These are phyloP conservation scores for Aphanomyces astaci DNA, from an alignment of 352 stramenopile species.

Conservation along the genomic window DNA sequence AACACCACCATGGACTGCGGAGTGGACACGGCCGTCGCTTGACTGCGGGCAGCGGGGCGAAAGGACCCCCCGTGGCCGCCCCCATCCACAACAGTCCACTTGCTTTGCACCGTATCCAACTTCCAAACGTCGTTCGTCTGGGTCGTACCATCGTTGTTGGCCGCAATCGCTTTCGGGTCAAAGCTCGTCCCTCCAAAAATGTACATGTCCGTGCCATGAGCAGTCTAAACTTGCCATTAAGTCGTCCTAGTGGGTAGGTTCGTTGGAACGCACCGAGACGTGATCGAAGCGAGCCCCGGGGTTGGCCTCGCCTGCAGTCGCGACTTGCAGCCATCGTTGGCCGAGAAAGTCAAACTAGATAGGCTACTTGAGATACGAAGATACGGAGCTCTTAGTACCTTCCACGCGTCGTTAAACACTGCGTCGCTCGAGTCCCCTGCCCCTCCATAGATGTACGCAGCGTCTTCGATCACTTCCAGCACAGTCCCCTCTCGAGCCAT, in stretches of 20 bases:
- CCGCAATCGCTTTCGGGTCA: neutral
- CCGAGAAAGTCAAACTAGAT: slow-evolving; percentile 14
- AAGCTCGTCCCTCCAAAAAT: slow-evolving; percentile 16
- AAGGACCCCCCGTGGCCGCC: too few relatives aligned
- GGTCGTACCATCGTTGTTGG: neutral
- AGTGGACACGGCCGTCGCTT: slow-evolving; percentile 6
- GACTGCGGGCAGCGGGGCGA: neutral
- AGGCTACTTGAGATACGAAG: neutral
- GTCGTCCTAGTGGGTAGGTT: too few relatives aligned
- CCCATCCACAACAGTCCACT: neutral
- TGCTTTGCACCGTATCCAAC: neutral
- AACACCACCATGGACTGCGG: slow-evolving; percentile 17
- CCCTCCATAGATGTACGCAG: slow-evolving; percentile 1
- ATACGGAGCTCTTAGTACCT: neutral
- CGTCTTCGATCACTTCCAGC: neutral
- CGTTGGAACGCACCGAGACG: slow-evolving; percentile 13
- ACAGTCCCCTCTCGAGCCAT: neutral
- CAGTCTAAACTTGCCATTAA: too few relatives aligned
- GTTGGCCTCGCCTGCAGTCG: neutral
- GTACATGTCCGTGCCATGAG: neutral
- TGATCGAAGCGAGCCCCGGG: slow-evolving; percentile 18
- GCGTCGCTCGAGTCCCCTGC: slow-evolving; percentile 2
- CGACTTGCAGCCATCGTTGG: neutral
- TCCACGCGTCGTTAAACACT: slow-evolving; percentile 7
- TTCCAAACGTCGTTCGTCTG: slow-evolving; percentile 20